Evolutionary conservation across 2,329 filamentous ascomycete genomes (phyloP).

Genomic region (Verticillium nonalfalfae): DNA sequence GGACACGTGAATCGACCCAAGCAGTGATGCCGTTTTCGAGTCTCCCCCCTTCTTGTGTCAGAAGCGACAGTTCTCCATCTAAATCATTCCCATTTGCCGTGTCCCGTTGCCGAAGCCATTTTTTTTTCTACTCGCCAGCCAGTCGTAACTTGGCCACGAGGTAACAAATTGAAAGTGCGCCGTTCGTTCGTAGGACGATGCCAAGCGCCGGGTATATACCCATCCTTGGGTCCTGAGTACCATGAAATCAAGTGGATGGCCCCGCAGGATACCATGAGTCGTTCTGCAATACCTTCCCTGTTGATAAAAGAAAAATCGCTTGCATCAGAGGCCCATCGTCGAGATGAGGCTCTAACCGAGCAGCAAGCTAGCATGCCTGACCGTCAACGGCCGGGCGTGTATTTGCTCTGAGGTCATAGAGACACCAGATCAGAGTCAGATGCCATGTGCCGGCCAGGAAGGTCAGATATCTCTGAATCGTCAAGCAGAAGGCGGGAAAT

Average conservation of each 20-base stretch:
- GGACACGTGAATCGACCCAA: background rate
- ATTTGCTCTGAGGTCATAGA: background rate
- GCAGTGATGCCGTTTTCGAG: background rate
- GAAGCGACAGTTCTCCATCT: slow-evolving; percentile 11
- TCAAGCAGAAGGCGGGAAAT: slow-evolving; percentile 55
- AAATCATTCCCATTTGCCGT: background rate
- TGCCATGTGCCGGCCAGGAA: slow-evolving; percentile 14
- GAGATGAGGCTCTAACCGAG: background rate
- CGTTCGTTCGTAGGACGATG: slow-evolving; percentile 3
- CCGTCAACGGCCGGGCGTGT: background rate
- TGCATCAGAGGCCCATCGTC: background rate
- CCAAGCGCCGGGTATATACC: background rate
- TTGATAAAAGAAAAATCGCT: slow-evolving; percentile 1
- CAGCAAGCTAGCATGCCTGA: background rate
- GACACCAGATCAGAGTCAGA: slow-evolving; percentile 14
- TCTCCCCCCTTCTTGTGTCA: slow-evolving; percentile 1
- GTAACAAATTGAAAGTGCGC: slow-evolving; percentile 6
- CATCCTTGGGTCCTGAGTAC: background rate
- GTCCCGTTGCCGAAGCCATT: background rate
- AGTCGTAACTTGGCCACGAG: slow-evolving; percentile 2
- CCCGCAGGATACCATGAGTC: background rate
- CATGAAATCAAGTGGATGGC: background rate
- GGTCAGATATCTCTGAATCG: slow-evolving; percentile 29
- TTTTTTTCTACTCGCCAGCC: background rate
- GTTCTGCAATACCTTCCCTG: background rate